These are phyloP conservation scores for Poa annua DNA, from an alignment of 176 grass and related monocot genomes.

Conservation along the genomic window DNA sequence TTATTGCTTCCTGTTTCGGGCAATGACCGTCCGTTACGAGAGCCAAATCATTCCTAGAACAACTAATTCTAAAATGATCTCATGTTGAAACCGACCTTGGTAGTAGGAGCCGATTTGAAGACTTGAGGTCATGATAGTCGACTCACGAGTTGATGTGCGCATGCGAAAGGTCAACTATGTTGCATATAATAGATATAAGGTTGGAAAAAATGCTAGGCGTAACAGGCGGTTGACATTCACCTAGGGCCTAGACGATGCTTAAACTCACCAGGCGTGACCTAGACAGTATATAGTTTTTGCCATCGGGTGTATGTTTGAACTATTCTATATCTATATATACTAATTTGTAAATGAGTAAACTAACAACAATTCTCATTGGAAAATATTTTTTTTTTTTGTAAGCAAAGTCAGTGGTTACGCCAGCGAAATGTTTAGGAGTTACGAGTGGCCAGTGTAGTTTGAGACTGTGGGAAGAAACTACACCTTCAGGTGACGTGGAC, in stretches of 20 bases:
- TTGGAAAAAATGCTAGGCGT: too few species aligned
- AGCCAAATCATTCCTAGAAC: neutral
- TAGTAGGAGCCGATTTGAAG: neutral
- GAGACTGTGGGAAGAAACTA: neutral
- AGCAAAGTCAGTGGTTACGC: neutral
- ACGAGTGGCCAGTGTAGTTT: neutral
- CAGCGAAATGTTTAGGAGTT: too few species aligned
- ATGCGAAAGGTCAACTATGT: neutral
- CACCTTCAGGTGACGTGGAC: too few species aligned
- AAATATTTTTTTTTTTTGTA: too few species aligned
- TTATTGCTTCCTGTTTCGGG: neutral
- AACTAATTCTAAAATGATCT: neutral
- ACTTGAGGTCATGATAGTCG: neutral
- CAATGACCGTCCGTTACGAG: neutral
- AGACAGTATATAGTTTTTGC: too few species aligned
- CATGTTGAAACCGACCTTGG: neutral
- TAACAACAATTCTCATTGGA: too few species aligned
- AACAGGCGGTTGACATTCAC: too few species aligned
- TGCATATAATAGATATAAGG: neutral
- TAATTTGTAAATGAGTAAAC: too few species aligned
- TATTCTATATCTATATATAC: too few species aligned
- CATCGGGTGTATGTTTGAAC: too few species aligned
- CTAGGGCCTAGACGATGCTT: too few species aligned
- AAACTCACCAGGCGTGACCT: too few species aligned
- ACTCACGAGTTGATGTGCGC: neutral